Conservation (phyloP, 164 flowering plant species). For the Tetracentron sinense region DNA sequence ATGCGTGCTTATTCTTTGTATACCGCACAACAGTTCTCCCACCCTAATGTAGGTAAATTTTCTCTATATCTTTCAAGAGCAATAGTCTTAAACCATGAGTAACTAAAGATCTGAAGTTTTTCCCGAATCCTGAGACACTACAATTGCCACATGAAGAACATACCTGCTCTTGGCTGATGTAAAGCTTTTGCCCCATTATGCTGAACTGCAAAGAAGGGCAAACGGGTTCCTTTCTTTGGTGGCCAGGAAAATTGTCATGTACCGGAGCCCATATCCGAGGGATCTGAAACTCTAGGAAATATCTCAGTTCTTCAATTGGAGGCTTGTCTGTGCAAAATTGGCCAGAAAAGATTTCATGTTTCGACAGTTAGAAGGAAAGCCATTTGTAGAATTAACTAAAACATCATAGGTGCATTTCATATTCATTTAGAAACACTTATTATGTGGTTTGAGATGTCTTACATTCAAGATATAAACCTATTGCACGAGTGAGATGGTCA, state of each 20-base stretch:
- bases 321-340: conserved; percentile 28
- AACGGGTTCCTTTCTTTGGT: conserved; percentile 18
- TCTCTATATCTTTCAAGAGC: no score
- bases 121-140: neutral
- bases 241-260: conserved; percentile 31
- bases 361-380: neutral
- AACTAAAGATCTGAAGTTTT: no score
- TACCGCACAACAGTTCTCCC: neutral
- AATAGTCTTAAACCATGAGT: no score
- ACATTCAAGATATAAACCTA: conserved; percentile 71
- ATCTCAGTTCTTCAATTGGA: conserved; percentile 31
- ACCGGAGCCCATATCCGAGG: conserved; percentile 42
- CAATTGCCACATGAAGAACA: neutral
- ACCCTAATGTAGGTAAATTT: neutral
- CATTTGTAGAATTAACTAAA: neutral
- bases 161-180: conserved; percentile 30
- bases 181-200: conserved; percentile 39
- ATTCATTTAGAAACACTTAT: neutral
- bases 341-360: neutral
- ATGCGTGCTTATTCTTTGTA: no score
- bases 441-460: conserved; percentile 18
- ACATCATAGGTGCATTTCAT: conserved; percentile 2
- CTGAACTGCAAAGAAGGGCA: conserved; percentile 31
- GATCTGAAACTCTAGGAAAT: conserved; percentile 37
- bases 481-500: conserved; percentile 61